Evolutionary conservation across 768 basidiomycete species (phyloP).

Genomic region (Agrocybe pediades): DNA sequence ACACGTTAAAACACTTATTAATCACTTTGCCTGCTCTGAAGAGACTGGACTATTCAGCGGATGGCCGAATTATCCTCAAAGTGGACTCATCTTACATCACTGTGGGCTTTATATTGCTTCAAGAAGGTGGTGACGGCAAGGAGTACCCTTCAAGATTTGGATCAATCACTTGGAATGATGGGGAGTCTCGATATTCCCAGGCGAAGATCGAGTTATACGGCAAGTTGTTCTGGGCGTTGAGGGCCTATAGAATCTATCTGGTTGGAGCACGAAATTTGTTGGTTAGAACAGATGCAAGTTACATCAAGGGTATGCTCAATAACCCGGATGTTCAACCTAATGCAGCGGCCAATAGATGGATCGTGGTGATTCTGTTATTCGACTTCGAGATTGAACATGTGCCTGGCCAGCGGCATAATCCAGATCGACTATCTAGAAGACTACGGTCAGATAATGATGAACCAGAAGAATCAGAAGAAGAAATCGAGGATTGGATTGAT

Average conservation of each 20-base stretch:
- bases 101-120: constrained; percentile 13
- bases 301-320: too few relatives aligned
- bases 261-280: constrained; percentile 25
- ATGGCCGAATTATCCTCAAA: constrained; percentile 10
- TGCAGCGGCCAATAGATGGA: constrained; percentile 37
- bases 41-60: constrained; percentile 11
- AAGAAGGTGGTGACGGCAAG: constrained; percentile 8
- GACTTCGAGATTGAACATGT: constrained; percentile 36
- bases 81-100: constrained; percentile 17
- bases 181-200: constrained; percentile 25
- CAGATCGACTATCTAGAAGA: neutral
- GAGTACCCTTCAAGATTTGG: constrained; percentile 7
- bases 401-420: constrained; percentile 19
- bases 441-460: too few relatives aligned
- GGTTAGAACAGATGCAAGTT: constrained; percentile 16
- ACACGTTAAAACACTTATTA: constrained; percentile 1
- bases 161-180: constrained; percentile 2
- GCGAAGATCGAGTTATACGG: constrained; percentile 32
- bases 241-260: constrained; percentile 17
- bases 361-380: constrained; percentile 37
- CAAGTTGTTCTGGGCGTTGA: constrained; percentile 21
- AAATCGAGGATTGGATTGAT: neutral
- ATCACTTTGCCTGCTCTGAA: constrained; percentile 7
- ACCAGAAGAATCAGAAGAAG: neutral
- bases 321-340: too few relatives aligned